These are phyloP conservation scores for Draba incana DNA, from an alignment of 345 rosid genomes.

Conservation along the genomic window DNA sequence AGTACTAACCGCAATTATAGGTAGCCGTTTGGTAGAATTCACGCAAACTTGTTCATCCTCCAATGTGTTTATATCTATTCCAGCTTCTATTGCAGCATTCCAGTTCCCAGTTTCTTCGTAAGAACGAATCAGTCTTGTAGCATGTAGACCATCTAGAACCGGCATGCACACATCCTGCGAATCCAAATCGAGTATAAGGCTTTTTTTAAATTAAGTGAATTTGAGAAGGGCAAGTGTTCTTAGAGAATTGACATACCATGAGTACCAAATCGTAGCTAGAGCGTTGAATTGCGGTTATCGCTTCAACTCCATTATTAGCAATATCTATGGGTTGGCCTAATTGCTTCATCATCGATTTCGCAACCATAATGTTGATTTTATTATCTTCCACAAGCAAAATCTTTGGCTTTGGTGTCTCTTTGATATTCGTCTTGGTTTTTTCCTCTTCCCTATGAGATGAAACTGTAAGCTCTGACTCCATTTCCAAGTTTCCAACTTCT, in stretches of 20 bases:
- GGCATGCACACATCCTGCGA: conserved; percentile 97
- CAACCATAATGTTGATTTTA: conserved; percentile 86
- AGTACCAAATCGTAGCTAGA: conserved; percentile 69
- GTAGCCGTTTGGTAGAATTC: conserved; percentile 48
- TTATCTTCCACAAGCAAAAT: conserved; percentile 97
- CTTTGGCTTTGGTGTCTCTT: conserved; percentile 61
- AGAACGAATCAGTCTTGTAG: conserved; percentile 87
- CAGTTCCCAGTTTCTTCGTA: conserved; percentile 83
- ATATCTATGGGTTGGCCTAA: conserved; percentile 76
- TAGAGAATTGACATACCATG: conserved; percentile 70
- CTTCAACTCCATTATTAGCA: conserved; percentile 85
- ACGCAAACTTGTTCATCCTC: conserved; percentile 11
- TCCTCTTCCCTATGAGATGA: conserved; percentile 46
- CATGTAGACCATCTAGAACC: conserved; percentile 88
- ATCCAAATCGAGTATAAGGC: conserved; percentile 1
- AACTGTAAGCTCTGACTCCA: conserved; percentile 42
- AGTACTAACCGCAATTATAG: conserved; percentile 81
- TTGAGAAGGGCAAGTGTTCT: not conserved
- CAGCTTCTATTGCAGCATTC: conserved; percentile 78
- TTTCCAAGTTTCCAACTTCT: conserved; percentile 37
- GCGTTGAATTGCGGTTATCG: conserved; percentile 62
- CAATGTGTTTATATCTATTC: conserved; percentile 49
- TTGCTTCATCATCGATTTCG: conserved; percentile 85
- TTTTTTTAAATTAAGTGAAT: not conserved
- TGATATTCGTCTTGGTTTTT: conserved; percentile 33